Conservation (phyloP, 352 stramenopile species). For the Pythium coloratum region DNA sequence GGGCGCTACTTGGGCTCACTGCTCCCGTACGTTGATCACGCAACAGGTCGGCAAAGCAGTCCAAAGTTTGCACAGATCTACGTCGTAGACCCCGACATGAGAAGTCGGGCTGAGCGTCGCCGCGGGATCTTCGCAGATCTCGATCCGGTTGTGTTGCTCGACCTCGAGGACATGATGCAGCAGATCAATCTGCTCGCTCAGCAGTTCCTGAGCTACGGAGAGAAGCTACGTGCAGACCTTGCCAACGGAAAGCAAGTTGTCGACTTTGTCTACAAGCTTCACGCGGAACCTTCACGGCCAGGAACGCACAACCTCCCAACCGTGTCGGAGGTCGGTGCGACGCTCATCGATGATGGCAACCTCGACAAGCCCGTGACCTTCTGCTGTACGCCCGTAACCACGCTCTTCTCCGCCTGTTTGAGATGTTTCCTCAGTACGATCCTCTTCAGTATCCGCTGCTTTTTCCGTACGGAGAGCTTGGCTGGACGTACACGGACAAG, state of each 20-base stretch:
- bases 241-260: neutral
- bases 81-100: conserved; percentile 9
- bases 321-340: conserved; percentile 4
- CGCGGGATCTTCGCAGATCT: neutral
- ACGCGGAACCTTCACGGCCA: neutral
- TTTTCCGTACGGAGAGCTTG: conserved; percentile 2
- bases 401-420: conserved; percentile 5
- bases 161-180: conserved; percentile 14
- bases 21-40: neutral
- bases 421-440: conserved; percentile 12
- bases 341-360: conserved; percentile 13
- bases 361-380: conserved; percentile 11
- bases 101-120: neutral
- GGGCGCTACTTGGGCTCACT: conserved; percentile 9
- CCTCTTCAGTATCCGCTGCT: conserved; percentile 16
- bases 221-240: neutral
- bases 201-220: conserved; percentile 9
- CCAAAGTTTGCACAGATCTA: conserved; percentile 19
- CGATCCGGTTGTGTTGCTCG: neutral
- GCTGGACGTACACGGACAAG: conserved; percentile 11
- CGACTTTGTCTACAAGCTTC: conserved; percentile 1
- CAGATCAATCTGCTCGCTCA: conserved; percentile 10
- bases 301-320: conserved; percentile 1
- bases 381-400: neutral
- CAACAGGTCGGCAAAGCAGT: neutral